phyloP scores from a whole-genome alignment of 805 yeast species.

The Pichia deserticola region DNA sequence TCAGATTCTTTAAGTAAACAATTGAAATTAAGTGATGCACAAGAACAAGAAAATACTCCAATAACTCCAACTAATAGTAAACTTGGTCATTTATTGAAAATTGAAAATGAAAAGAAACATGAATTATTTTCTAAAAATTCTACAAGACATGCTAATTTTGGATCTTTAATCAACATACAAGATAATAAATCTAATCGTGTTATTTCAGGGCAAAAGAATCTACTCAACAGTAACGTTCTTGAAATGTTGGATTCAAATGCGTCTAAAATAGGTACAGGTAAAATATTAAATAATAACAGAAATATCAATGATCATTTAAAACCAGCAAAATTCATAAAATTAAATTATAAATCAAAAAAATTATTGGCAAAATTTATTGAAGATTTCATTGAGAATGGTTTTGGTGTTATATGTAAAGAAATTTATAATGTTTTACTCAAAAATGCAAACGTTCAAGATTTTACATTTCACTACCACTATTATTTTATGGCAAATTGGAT shows the following conservation, averaged over 20 bases:
- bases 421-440: constrained; percentile 31
- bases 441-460: constrained; percentile 26
- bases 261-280: constrained; percentile 19
- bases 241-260: constrained; percentile 61
- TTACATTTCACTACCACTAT: constrained; percentile 36
- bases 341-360: constrained; percentile 14
- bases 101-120: constrained; percentile 49
- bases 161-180: constrained; percentile 71
- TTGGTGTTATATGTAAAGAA: constrained; percentile 53
- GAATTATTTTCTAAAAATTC: constrained; percentile 17
- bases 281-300: constrained; percentile 36
- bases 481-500: constrained; percentile 69
- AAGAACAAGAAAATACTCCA: background rate
- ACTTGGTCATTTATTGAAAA: constrained; percentile 44
- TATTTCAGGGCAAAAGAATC: constrained; percentile 60
- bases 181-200: constrained; percentile 48
- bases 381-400: constrained; percentile 66
- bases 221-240: constrained; percentile 39
- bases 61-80: constrained; percentile 20
- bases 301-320: constrained; percentile 3
- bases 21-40: constrained; percentile 1
- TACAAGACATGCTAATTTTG: constrained; percentile 81
- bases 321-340: background rate
- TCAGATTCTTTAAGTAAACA: background rate
- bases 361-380: constrained; percentile 39